Base-by-base conservation (phyloP, 768 basidiomycete genomes). In the Steccherinum ochraceum region DNA sequence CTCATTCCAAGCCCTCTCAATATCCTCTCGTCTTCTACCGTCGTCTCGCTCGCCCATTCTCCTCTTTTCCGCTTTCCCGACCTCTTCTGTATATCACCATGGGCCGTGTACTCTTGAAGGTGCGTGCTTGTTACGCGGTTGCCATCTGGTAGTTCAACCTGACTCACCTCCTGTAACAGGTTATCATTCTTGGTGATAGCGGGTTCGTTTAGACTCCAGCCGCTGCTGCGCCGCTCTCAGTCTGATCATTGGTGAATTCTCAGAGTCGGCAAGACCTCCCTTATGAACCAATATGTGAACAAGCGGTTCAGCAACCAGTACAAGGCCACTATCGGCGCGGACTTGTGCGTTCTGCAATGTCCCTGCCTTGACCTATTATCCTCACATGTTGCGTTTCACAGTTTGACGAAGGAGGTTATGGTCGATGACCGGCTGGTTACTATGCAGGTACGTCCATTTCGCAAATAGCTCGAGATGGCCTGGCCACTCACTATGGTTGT, bases 251-350 rank as follows among this genome's bases (percentile, higher is more conserved):
- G 30, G 30, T 7, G 30, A 7, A 35, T 16, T 35, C 16, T 7
- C 61, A 94, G 94, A 52, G 95, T 97, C 68, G 95, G 94, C 40
- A 98, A 98, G 86, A 98, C 96, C 40, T 98, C 95, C 24, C 86
- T 99, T 62, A 99, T 99, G 96, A 97, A 97, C 76, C 96, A 99
- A 73, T 98, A 96, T 75, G 96, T 99, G 58, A 98, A 97, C 82
- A 98, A 97, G 71, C 88, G 96, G 55, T 99, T 98, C 72, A 93
- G 89, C 69, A 96, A 94, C 73, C 95, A 97, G 73, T 99, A 99
- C 81, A 98, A 98, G 74, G 96, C 96, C 16, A 98, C 96, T 55
- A 95, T 95, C 65, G 93, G 93, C 52, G 93, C 93, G 53, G 92
- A 94, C 79, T 94, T 94, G 90, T 92, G 71, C 53, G 89, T 78